These are phyloP conservation scores for Nematocida minor DNA, from an alignment of 371 early-diverging fungal species.

Conservation along the genomic window DNA sequence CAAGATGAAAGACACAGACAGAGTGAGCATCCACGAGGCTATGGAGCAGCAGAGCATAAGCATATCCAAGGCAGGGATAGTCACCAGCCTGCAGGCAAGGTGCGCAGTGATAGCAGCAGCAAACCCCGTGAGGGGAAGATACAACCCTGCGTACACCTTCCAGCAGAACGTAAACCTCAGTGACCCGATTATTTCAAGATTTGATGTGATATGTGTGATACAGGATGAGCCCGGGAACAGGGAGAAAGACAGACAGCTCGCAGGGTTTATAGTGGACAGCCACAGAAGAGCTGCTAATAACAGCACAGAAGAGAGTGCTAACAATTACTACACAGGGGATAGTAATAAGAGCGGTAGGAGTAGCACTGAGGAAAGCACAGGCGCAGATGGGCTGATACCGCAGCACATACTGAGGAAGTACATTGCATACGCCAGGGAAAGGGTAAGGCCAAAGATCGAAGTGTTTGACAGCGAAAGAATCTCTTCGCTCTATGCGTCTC, in stretches of 20 bases:
- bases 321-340: neutral
- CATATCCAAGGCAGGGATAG: constrained; percentile 92
- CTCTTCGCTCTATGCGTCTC: constrained; percentile 76
- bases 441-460: constrained; percentile 74
- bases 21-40: constrained; percentile 94
- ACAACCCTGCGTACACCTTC: constrained; percentile 85
- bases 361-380: neutral
- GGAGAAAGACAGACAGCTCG: constrained; percentile 77
- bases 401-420: constrained; percentile 76
- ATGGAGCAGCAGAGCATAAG: constrained; percentile 99
- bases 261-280: constrained; percentile 81
- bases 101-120: constrained; percentile 93
- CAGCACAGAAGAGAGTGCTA: neutral
- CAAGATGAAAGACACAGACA: constrained; percentile 92
- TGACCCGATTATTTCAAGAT: constrained; percentile 95
- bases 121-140: constrained; percentile 91
- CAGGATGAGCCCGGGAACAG: constrained; percentile 83
- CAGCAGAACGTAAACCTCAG: constrained; percentile 94
- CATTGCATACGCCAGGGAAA: constrained; percentile 85
- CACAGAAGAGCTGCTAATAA: constrained; percentile 66
- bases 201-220: constrained; percentile 96
- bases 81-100: constrained; percentile 85
- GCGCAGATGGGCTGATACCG: neutral
- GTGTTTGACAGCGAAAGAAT: constrained; percentile 80
- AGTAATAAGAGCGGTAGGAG: neutral